Evolutionary conservation across 1,139 yeast genomes (phyloP), one percentile per base, ranked within the genome.

Genomic region (Hyphopichia pseudoburtonii): DNA sequence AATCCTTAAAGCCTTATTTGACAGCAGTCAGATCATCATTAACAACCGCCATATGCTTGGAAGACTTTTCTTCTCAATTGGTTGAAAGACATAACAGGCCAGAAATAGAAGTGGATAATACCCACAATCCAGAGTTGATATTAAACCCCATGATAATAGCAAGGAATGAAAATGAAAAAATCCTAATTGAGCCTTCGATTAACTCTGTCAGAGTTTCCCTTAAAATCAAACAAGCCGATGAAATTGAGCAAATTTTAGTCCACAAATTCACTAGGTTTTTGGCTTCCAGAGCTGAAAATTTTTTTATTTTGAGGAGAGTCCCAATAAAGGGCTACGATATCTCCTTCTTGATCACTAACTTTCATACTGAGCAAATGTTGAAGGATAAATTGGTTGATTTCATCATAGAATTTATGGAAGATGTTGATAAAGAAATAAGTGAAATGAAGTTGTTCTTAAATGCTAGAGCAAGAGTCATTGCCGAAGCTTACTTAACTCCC

Each of bases 51-150:
- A 74, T 92, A 37, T 88, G 96, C 52, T 72, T 92, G 48, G 95
- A 90, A 57, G 92, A 90, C 66, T 94, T 94, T 62, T 86, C 97
- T 17, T 90, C 97, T 10, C 96, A 90, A 62, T 77, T 86, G 42
- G 96, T 86, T 12, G 99, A 92, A 67, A 84, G 99, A 64, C 98
- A 92, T 70, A 92, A 92, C 66, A 79, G 94, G 47, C 99, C 99
- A 4, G 99, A 92, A 62, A 84, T 92, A 35, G 99, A 92, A 63
- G 92, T 86, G 31, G 79, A 74, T 43, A 62, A 65, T 48, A 57
- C 67, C 17, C 75, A 69, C 44, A 81, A 84, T 48, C 84, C 86
- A 9, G 97, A 90, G 62, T 84, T 92, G 42, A 66, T 92, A 44
- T 73, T 92, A 56, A 90, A 90, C 54, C 94, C 97, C 22, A 82